A percentile compares a stretch with the other conserved stretches of the same genome.
Evolutionary conservation across 805 yeast species (phyloP).

Genomic region (Yamadazyma sp.): DNA sequence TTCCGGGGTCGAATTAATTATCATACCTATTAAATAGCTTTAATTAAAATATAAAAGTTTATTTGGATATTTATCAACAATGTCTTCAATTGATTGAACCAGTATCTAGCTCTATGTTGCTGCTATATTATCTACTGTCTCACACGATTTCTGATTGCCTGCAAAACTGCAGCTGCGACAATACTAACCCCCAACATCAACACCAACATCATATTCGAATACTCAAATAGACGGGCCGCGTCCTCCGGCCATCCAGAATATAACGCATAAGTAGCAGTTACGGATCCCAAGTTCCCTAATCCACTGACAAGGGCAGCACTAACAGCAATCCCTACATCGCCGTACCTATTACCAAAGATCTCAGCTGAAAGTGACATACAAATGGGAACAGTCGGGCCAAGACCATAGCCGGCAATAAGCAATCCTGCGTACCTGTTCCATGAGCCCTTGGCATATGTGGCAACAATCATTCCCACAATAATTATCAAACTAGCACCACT

Average conservation of each 20-base stretch:
- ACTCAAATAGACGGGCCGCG: slow-evolving; percentile 52
- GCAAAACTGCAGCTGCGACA: slow-evolving; percentile 39
- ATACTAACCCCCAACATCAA: slow-evolving; percentile 75
- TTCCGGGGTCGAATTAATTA: too few relatives aligned
- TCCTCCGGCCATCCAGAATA: slow-evolving; percentile 89
- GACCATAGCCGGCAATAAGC: slow-evolving; percentile 78
- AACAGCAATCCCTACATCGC: slow-evolving; percentile 83
- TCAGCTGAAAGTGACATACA: slow-evolving; percentile 83
- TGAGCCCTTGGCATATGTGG: slow-evolving; percentile 68
- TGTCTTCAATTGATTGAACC: too few relatives aligned
- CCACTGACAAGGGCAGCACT: slow-evolving; percentile 84
- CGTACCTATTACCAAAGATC: slow-evolving; percentile 66
- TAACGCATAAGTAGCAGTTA: slow-evolving; percentile 80
- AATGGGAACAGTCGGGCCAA: slow-evolving; percentile 90
- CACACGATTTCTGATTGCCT: slow-evolving; percentile 29
- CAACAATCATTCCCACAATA: slow-evolving; percentile 70
- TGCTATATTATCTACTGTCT: too few relatives aligned
- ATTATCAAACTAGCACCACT: slow-evolving; percentile 62
- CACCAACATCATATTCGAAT: slow-evolving; percentile 84
- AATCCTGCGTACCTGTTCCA: slow-evolving; percentile 84
- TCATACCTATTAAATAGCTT: too few relatives aligned
- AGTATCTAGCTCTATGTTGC: too few relatives aligned
- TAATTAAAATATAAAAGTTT: too few relatives aligned
- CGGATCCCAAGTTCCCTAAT: slow-evolving; percentile 83
- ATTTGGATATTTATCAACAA: too few relatives aligned